These are phyloP conservation scores for Dissophora globulifera DNA, from an alignment of 192 early-diverging fungal species.

Conservation along the genomic window DNA sequence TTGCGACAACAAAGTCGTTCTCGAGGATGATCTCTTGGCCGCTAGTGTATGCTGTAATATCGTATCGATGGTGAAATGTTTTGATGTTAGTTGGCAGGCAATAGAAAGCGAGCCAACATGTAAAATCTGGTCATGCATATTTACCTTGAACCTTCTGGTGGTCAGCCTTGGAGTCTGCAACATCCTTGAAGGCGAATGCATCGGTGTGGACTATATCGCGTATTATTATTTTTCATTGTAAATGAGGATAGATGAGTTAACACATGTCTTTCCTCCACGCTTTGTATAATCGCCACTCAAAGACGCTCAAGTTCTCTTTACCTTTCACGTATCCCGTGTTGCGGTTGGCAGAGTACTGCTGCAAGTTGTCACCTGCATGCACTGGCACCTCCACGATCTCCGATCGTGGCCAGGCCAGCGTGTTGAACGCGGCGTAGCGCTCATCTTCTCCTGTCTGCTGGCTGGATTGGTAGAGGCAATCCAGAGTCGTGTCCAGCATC, in stretches of 20 bases:
- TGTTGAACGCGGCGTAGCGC: constrained; percentile 69
- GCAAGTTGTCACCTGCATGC: constrained; percentile 43
- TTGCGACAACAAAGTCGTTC: constrained; percentile 79
- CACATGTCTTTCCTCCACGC: no score
- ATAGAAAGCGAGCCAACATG: not conserved
- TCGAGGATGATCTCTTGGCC: constrained; percentile 68
- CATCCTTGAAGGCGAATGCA: constrained; percentile 21
- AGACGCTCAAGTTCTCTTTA: no score
- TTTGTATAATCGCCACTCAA: no score
- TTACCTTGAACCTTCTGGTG: constrained; percentile 13
- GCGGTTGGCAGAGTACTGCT: constrained; percentile 58
- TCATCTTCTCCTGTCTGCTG: not conserved
- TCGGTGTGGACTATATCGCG: constrained; percentile 9
- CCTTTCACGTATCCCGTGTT: constrained; percentile 57
- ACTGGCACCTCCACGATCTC: constrained; percentile 76
- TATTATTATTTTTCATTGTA: no score
- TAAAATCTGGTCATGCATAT: not conserved
- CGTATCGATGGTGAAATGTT: not conserved
- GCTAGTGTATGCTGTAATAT: constrained; percentile 12
- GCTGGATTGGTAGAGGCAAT: constrained; percentile 46
- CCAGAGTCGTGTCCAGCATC: constrained; percentile 60
- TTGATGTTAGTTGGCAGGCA: not conserved
- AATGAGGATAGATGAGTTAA: no score
- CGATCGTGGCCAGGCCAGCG: constrained; percentile 73
- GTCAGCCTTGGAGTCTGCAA: constrained; percentile 8